These are phyloP conservation scores for Yamadazyma triangularis DNA, from an alignment of 1,139 yeast species.

Conservation along the genomic window DNA sequence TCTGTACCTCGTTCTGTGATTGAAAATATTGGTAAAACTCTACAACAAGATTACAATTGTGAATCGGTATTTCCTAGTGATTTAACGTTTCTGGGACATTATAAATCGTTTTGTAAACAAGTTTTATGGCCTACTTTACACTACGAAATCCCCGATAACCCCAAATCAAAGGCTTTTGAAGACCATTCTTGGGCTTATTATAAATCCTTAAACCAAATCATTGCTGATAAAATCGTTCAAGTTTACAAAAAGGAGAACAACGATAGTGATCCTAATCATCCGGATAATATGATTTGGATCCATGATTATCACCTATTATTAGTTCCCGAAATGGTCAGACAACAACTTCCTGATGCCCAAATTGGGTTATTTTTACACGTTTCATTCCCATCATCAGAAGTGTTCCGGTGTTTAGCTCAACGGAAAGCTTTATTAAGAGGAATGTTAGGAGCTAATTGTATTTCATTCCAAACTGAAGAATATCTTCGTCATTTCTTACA, in stretches of 20 bases:
- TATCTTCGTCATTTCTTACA: constrained; percentile 91
- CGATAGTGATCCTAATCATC: constrained; percentile 44
- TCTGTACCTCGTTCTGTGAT: constrained; percentile 58
- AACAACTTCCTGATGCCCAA: constrained; percentile 71
- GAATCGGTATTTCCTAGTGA: constrained; percentile 74
- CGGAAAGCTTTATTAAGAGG: constrained; percentile 76
- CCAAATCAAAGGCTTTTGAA: constrained; percentile 90
- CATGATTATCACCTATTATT: constrained; percentile 90
- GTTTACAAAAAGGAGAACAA: constrained; percentile 48
- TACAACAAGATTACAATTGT: constrained; percentile 48
- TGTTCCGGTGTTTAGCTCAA: constrained; percentile 90
- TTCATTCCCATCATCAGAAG: constrained; percentile 94
- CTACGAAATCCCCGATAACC: constrained; percentile 94
- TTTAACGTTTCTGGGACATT: constrained; percentile 80
- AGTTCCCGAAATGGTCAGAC: constrained; percentile 81
- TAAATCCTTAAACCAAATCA: constrained; percentile 64
- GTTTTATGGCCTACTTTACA: constrained; percentile 96
- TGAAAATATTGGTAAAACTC: constrained; percentile 39
- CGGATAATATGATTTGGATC: constrained; percentile 67
- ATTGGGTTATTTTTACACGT: constrained; percentile 92
- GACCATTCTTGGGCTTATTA: constrained; percentile 93
- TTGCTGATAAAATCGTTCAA: constrained; percentile 72
- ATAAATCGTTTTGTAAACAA: constrained; percentile 85
- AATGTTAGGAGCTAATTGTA: constrained; percentile 80
- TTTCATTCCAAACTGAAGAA: constrained; percentile 89